Base-by-base conservation (phyloP, 2,329 filamentous ascomycete species). In the Epichloe hybrida region DNA sequence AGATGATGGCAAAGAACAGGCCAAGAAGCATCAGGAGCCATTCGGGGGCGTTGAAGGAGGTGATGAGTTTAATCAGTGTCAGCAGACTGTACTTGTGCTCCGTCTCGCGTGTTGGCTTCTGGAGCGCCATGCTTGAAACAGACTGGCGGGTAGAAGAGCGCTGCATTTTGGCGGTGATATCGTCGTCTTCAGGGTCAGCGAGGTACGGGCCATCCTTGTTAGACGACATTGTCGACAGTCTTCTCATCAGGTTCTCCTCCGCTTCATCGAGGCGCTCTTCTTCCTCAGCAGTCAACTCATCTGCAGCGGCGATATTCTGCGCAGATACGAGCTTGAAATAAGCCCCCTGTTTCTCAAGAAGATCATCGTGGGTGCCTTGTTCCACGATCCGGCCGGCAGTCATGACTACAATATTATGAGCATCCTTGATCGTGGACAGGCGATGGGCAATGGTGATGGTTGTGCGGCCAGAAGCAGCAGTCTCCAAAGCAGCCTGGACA, bases 361-460 rank as follows among this genome's bases (percentile, higher is more conserved):
- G 75, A 13, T 85, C 76, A 52, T 91, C 80, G 64, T 97, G 93
- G 0, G 80, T 90, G 48, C 93, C 93, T 66, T 96, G 89, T 67
- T 98, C 93, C 12, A 95, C 76, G 53, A 98, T 94, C n/a, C 75
- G 72, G 12, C 93, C 93, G 54, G 82, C 70, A 4, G 82, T 77
- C 83, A 98, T 91, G 55, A 96, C 91, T 12, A 97, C 87, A 58
- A 98, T 98, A 61, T 95, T 96, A 66, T 97, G 86, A 0, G 91
- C 91, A 55, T 89, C 83, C 66, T 83, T 89, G 71, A 98, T 95
- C 5, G 93, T 98, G 0, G 89, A 95, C 8, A 98, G 75, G 58
- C 91, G 84, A 70, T 98, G 93, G 42, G 93, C 93, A 66, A 98
- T 97, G 6, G 90, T 87, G 59, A 97, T 95, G 2, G 93, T 97